Evolutionary conservation across 768 basidiomycete species (phyloP), one percentile per base, ranked within the genome.

Genomic region (Naganishia antarctica): DNA sequence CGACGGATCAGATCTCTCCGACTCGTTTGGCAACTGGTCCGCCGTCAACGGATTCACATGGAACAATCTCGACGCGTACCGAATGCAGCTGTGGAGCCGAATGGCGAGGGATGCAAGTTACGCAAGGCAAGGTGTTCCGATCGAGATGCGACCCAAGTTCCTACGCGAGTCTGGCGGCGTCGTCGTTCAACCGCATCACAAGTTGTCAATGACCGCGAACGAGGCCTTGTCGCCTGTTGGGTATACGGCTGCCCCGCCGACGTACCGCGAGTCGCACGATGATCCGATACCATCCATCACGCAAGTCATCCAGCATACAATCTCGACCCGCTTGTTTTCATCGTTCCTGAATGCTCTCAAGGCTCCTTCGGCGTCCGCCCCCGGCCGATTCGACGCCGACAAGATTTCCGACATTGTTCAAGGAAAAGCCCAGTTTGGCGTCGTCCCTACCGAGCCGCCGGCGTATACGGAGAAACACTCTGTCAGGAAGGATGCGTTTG

Each of bases 11-110:
- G 73, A 73, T 75, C 65, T 64, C 63, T 69, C 66, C 46, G 79
- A 78, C 43, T 82, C 83, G 0, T 90, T 91, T 76, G 88, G 91
- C 63, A 81, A 84, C 16, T 92, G 90, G 77, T 81, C 86, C 25
- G 90, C 92, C 69, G 74, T 81, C 67, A 90, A 89, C 68, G 85
- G 86, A 13, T 92, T 92, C 78, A 91, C 88, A 2, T 84, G 93
- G 81, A 91, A 90, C 81, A 85, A 83, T 1, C 80, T 93, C 69
- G 91, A 93, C 78, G 83, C 86, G 74, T 90, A 83, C 70, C 84
- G 91, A 44, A 91, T 91, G 88, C 91, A 94, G 66, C 81, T 96
- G 0, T 94, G 91, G 92, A 84, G 86, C 34, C 84, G 87, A 79
- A 89, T 94, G 85, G 90, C 90, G 0, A 82, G 85, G 32, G 90